phyloP scores from a whole-genome alignment of 129 eudicot genomes.

The Calendula officinalis region DNA sequence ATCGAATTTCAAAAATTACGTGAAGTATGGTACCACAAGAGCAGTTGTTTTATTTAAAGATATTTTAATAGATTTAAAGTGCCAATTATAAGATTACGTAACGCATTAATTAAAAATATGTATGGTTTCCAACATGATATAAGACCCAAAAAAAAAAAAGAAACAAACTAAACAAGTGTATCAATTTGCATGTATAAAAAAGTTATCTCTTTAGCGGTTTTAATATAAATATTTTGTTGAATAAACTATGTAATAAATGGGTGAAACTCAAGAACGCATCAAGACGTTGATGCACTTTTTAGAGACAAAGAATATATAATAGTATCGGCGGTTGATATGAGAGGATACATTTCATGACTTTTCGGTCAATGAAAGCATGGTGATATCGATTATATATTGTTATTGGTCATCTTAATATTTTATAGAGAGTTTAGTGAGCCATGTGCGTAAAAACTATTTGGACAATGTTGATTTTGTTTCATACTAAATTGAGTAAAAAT shows the following conservation, averaged over 20 bases:
- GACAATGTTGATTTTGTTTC: too few species aligned
- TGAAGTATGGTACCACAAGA: too few species aligned
- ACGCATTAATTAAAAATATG: too few species aligned
- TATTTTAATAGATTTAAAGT: too few species aligned
- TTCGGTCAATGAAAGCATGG: not conserved
- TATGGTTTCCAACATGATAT: not conserved
- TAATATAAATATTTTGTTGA: not conserved
- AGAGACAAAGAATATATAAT: not conserved
- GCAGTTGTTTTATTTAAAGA: not conserved
- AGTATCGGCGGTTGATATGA: not conserved
- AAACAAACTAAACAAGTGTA: not conserved
- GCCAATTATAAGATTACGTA: not conserved
- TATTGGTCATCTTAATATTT: too few species aligned
- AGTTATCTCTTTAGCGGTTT: not conserved
- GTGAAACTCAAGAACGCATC: slow-evolving; percentile 9
- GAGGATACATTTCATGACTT: not conserved
- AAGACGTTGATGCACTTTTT: not conserved
- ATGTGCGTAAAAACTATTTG: too few species aligned
- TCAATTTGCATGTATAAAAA: not conserved
- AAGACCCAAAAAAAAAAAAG: not conserved
- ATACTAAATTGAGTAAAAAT: too few species aligned
- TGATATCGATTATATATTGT: too few species aligned
- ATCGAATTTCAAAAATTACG: too few species aligned
- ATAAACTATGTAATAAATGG: not conserved
- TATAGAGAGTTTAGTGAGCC: too few species aligned